A percentile compares a stretch with the other conserved stretches of the same genome.
Conservation (phyloP, 1,284 basidiomycete species). For the Neonothopanus nambi region DNA sequence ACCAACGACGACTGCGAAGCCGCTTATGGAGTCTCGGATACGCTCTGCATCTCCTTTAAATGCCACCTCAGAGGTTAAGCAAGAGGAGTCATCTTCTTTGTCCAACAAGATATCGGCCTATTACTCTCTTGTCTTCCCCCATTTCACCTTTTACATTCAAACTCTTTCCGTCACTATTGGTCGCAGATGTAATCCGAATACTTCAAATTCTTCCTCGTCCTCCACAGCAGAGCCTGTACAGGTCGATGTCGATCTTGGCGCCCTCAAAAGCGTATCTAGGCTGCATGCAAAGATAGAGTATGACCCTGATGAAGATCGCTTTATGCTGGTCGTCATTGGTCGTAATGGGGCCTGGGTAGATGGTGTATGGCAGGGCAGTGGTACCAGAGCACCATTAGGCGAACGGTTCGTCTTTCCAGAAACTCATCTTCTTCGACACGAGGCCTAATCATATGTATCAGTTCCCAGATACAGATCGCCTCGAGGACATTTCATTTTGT, state of each 20-base stretch:
- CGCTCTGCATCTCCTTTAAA: conserved; percentile 5
- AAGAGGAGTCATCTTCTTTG: conserved; percentile 29
- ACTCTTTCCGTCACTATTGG: conserved; percentile 82
- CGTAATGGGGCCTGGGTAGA: conserved; percentile 98
- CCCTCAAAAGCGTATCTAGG: conserved; percentile 95
- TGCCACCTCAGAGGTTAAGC: conserved; percentile 26
- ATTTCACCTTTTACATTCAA: conserved; percentile 88
- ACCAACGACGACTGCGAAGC: conserved; percentile 1
- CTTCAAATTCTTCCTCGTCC: conserved; percentile 58
- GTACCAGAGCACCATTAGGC: conserved; percentile 78
- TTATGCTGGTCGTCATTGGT: conserved; percentile 89
- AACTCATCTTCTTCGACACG: conserved; percentile 18
- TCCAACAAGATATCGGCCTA: conserved; percentile 81
- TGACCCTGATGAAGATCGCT: conserved; percentile 84
- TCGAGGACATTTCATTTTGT: conserved; percentile 97
- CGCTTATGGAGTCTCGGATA: conserved; percentile 14
- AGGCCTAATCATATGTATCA: conserved; percentile 33
- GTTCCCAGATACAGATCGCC: conserved; percentile 98
- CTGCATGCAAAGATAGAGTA: conserved; percentile 96
- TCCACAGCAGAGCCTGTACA: conserved; percentile 59
- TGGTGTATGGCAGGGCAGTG: conserved; percentile 90
- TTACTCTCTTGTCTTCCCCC: conserved; percentile 90
- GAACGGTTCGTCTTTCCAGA: conserved; percentile 63
- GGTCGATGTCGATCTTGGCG: conserved; percentile 95
- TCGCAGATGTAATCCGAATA: conserved; percentile 55